phyloP scores from a whole-genome alignment of 768 basidiomycete species.

The Filobasidium floriforme region DNA sequence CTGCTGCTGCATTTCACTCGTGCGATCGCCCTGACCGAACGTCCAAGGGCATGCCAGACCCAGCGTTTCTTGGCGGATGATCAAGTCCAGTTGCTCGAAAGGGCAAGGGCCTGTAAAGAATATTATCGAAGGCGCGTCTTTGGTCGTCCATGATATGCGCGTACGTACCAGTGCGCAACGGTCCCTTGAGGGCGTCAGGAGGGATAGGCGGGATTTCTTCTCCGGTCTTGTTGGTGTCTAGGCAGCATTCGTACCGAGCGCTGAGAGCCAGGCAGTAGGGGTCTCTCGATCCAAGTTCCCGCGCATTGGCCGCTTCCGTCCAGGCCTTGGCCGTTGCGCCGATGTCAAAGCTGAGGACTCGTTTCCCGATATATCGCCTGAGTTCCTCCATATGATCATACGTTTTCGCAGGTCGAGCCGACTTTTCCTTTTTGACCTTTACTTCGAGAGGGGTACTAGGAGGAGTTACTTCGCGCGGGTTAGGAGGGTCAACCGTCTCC shows the following conservation, averaged over 20 bases:
- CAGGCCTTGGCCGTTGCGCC: not conserved
- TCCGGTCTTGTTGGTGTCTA: slow-evolving; percentile 2
- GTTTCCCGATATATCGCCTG: not conserved
- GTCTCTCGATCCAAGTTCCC: not conserved
- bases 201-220: not conserved
- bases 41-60: not conserved
- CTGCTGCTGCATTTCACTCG: not conserved
- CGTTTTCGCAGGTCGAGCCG: too few species aligned
- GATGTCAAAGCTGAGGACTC: not conserved
- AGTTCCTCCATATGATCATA: not conserved
- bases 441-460: not conserved
- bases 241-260: not conserved
- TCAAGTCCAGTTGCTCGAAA: not conserved
- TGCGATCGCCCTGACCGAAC: not conserved
- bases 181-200: not conserved
- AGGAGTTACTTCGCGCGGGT: not conserved
- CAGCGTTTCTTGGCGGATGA: not conserved
- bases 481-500: not conserved
- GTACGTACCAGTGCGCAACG: not conserved
- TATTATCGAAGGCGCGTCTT: not conserved
- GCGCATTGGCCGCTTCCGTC: not conserved
- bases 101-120: not conserved
- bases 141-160: not conserved
- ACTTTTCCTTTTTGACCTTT: not conserved
- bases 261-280: not conserved